These are phyloP conservation scores for Cinnamomum chago DNA, from an alignment of 164 flowering plant genomes.

Conservation along the genomic window DNA sequence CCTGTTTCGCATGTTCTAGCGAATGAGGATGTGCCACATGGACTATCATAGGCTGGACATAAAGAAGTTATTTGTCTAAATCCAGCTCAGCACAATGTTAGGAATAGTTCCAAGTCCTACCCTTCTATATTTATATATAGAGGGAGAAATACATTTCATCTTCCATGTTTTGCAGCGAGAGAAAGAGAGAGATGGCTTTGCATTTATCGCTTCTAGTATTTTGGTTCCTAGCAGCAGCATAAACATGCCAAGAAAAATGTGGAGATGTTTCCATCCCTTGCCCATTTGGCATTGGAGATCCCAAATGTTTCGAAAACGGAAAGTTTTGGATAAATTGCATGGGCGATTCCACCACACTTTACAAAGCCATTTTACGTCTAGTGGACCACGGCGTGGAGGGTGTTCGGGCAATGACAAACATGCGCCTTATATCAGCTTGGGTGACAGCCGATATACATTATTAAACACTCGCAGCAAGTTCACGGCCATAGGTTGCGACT, in stretches of 20 bases:
- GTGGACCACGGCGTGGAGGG: neutral
- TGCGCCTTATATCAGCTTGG: neutral
- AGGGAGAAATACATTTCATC: too few species aligned
- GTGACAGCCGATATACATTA: neutral
- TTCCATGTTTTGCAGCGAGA: too few species aligned
- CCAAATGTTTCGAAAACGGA: neutral
- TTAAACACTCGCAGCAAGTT: conserved; percentile 6
- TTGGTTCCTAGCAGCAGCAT: neutral
- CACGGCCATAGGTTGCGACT: conserved; percentile 11
- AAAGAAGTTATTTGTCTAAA: too few species aligned
- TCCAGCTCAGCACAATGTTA: too few species aligned
- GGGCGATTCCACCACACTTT: neutral
- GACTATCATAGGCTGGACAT: too few species aligned
- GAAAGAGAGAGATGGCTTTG: neutral
- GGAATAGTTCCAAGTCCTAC: too few species aligned
- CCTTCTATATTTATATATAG: too few species aligned
- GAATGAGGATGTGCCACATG: too few species aligned
- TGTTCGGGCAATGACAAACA: neutral
- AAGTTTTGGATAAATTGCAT: neutral
- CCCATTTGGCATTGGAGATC: neutral
- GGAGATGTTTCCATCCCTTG: neutral
- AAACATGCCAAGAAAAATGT: neutral
- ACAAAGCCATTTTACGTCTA: neutral
- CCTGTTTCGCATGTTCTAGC: too few species aligned
- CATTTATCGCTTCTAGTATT: neutral